Base-by-base conservation (phyloP, 352 stramenopile species). In the Halophytophthora polymorphica region DNA sequence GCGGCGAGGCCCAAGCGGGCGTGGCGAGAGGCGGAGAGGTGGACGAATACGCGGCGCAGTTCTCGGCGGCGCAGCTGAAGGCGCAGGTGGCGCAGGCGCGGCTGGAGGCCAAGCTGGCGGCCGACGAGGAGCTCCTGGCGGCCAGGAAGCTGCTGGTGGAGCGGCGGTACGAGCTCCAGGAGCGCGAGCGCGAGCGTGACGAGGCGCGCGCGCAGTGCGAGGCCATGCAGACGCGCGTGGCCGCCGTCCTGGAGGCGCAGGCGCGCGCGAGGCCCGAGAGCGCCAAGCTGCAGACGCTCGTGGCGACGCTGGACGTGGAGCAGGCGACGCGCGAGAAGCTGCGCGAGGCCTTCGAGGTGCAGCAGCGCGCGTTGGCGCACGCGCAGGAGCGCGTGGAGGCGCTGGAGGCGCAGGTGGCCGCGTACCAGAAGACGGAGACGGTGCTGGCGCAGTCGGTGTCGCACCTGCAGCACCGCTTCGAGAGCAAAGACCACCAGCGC, bases 381-480 rank as follows among this genome's bases (percentile, higher is more conserved):
- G 66, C 77, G 5, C 61, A 81, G 31, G 61, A 73, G 31, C 72
- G 78, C 40, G 66, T 86, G 7, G 53, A 71, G 45, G 53, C 58
- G 33, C 54, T 90, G 11, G 43, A 64, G 13, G 29, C 31, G 14
- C 78, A 90, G 37, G 66, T 89, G 31, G 31, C 56, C 14, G 73
- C 79, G 35, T 88, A 90, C 56, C 78, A 90, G 48, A 88, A 85
- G 64, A 90, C 78, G 0, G 78, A 92, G 55, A 92, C 78, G 0
- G 78, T 84, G 37, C 50, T 92, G 38, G 77, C 71, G 7, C 74
- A 92, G 55, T 83, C 74, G 19, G 63, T 88, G 14, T 61, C 77
- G 5, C 78, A 92, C 45, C 71, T 90, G 43, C 78, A 88, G 59
- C 67, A 84, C 48, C 75, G 71, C 22, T 73, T 77, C 37, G 61